phyloP scores from a whole-genome alignment of 108 stramenopile genomes.

The Conticribra guillardii region DNA sequence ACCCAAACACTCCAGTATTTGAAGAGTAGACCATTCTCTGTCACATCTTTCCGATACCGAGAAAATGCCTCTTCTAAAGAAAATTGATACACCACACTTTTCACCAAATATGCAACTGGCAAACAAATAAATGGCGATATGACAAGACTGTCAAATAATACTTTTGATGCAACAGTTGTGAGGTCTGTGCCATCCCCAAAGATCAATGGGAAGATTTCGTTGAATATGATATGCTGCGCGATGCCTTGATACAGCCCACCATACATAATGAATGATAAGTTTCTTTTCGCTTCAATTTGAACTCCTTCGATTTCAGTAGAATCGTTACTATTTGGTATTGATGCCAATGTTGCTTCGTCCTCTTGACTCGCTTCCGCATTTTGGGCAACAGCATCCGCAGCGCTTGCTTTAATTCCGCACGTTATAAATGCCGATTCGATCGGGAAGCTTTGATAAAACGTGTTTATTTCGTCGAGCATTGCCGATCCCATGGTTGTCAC shows the following conservation, averaged over 20 bases:
- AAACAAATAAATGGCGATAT: constrained; percentile 53
- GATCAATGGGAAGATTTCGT: constrained; percentile 53
- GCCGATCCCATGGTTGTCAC: neutral
- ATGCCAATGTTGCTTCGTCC: neutral
- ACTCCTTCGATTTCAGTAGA: neutral
- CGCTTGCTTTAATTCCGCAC: constrained; percentile 27
- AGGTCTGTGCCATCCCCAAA: constrained; percentile 54
- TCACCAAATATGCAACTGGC: constrained; percentile 66
- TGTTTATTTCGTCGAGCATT: constrained; percentile 9
- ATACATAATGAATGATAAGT: constrained; percentile 62
- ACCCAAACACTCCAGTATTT: constrained; percentile 65
- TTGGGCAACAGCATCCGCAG: constrained; percentile 20
- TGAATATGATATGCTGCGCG: constrained; percentile 63
- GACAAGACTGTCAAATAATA: constrained; percentile 55
- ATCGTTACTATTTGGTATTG: neutral
- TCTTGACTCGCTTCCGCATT: neutral
- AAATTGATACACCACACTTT: constrained; percentile 52
- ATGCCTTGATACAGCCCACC: constrained; percentile 71
- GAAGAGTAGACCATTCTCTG: constrained; percentile 52
- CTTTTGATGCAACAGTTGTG: constrained; percentile 48
- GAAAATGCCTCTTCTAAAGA: constrained; percentile 33
- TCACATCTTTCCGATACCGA: constrained; percentile 47
- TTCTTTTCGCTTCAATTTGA: constrained; percentile 23
- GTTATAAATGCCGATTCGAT: constrained; percentile 57
- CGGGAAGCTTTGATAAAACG: constrained; percentile 54